Evolutionary conservation across 1,284 basidiomycete species (phyloP), one percentile per base, ranked within the genome.

Genomic region (Termitomyces sp.): DNA sequence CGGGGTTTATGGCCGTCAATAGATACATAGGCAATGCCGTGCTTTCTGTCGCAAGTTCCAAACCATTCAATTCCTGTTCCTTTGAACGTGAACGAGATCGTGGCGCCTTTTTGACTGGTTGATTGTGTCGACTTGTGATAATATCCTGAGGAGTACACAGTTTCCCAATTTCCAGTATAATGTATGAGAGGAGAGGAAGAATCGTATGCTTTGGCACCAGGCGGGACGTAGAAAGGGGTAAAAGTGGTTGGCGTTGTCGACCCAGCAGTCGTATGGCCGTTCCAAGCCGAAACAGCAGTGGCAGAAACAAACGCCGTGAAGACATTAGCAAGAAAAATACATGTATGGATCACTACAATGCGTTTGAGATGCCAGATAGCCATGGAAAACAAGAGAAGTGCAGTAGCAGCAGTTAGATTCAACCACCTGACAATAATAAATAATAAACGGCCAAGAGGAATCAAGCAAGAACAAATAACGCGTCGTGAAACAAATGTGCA

Each of bases 31-130:
- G 82, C 75, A 8, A 76, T 64, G 12, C 86, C 84, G 62, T 88
- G 81, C 19, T 63, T 67, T 36, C 64, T 71, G 58, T 79, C 82
- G 45, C 71, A 75, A 61, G 75, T 79, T 26, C 88, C 88, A 62
- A 89, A 90, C 81, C 84, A 86, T 69, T 90, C 88, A 60, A 91
- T 76, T 1, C 86, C 86, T 9, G 83, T 84, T 9, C 88, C 87
- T 21, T 71, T 73, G 68, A 90, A 90, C 1, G 74, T 73, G 67
- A 88, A 79, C 4, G 73, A 72, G 45, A 80, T 72, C 10, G 78
- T 70, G n/a, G 86, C 82, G 47, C 75, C 76, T 15, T 68, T 66
- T 44, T 77, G 66, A 12, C 71, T 68, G 0, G 83, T 83, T 63
- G 73, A 76, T 24, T 74, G 77, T 19, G 82, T 68, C 9, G 80